Evolutionary conservation across 352 stramenopile genomes (phyloP).

Genomic region (Stephanocyclus meneghinianus): DNA sequence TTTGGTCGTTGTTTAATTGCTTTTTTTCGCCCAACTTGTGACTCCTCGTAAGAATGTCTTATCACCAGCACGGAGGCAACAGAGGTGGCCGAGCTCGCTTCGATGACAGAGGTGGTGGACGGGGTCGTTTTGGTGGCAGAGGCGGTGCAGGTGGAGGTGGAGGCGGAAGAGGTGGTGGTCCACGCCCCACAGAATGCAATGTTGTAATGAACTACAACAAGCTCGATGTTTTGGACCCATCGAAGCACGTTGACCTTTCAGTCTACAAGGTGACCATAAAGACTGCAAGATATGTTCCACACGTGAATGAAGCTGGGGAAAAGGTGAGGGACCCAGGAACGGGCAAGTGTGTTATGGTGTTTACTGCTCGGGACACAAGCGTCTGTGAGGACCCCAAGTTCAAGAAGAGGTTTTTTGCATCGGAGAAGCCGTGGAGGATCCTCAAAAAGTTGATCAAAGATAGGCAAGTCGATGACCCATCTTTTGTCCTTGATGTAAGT

Average conservation of each 20-base stretch:
- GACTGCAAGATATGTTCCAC: neutral
- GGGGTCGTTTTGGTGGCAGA: neutral
- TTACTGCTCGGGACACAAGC: neutral
- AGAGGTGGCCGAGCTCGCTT: neutral
- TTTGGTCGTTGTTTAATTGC: no score
- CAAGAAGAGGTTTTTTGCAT: conserved; percentile 13
- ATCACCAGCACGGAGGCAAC: no score
- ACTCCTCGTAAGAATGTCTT: no score
- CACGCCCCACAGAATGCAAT: conserved; percentile 1
- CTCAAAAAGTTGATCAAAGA: conserved; percentile 12
- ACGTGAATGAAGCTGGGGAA: neutral
- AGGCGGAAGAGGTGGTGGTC: neutral
- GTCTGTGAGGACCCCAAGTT: neutral
- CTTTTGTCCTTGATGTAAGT: conserved; percentile 9
- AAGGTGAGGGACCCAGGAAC: neutral
- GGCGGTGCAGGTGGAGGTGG: neutral
- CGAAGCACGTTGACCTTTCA: neutral
- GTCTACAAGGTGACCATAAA: conserved; percentile 9
- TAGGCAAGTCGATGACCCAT: neutral
- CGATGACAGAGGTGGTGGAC: neutral
- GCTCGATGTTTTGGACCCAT: neutral
- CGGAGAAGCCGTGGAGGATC: conserved; percentile 1
- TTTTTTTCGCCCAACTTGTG: no score
- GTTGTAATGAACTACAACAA: conserved; percentile 8
- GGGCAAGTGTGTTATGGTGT: neutral